A percentile compares a stretch with the other conserved stretches of the same genome.
Conservation (phyloP, 164 flowering plant genomes). For the grape (Vitis vinifera) region ASM3070453v1 NC_081808.1:16838501-16839000, state of each 20-base stretch:
- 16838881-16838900: background rate
- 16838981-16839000: slow-evolving; percentile 28
- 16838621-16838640: background rate
- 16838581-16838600: too few relatives aligned
- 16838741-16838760: slow-evolving; percentile 22
- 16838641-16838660: slow-evolving; percentile 18
- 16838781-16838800: slow-evolving; percentile 26
- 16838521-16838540: too few relatives aligned
- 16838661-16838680: slow-evolving; percentile 16
- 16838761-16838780: slow-evolving; percentile 28
- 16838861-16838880: background rate
- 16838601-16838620: background rate
- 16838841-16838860: too few relatives aligned
- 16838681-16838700: slow-evolving; percentile 19
- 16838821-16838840: background rate
- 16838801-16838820: slow-evolving; percentile 36
- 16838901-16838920: slow-evolving; percentile 13
- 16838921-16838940: slow-evolving; percentile 37
- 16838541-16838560: too few relatives aligned
- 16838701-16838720: slow-evolving; percentile 11
- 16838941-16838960: slow-evolving; percentile 35
- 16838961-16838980: slow-evolving; percentile 28
- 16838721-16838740: slow-evolving; percentile 2
- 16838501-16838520: too few relatives aligned
- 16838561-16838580: too few relatives aligned